Evolutionary conservation across 441 rosid species (phyloP).

Genomic region (Croton laevigatus): DNA sequence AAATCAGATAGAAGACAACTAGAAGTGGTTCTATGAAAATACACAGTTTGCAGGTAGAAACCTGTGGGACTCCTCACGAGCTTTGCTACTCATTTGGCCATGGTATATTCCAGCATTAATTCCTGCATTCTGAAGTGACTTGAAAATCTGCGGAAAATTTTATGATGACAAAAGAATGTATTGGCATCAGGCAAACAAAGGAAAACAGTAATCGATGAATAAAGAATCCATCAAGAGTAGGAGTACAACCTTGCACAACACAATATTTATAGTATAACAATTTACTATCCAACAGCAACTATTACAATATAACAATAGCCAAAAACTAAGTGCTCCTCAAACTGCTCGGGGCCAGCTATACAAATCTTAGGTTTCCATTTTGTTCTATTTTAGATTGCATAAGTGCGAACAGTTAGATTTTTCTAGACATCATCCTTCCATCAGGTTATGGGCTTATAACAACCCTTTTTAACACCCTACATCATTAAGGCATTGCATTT

Average conservation of each 20-base stretch:
- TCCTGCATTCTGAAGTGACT: constrained; percentile 36
- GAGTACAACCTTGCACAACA: neutral
- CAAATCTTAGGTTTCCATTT: no score
- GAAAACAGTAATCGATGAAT: neutral
- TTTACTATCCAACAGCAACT: neutral
- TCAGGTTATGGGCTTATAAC: no score
- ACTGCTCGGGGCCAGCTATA: no score
- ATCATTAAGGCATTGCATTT: no score
- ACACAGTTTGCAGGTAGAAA: constrained; percentile 18
- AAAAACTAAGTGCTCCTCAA: no score
- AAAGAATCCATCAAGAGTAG: constrained; percentile 1
- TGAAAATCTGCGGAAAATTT: constrained; percentile 31
- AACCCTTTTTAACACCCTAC: no score
- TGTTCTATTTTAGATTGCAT: no score
- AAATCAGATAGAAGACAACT: neutral
- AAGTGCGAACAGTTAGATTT: no score
- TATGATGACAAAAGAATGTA: neutral
- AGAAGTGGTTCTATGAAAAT: constrained; percentile 3
- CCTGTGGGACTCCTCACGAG: constrained; percentile 51
- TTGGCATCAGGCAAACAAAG: neutral
- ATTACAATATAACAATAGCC: no score
- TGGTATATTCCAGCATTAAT: constrained; percentile 46
- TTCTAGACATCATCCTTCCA: no score
- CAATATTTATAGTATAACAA: no score
- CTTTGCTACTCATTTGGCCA: constrained; percentile 48